Evolutionary conservation across 805 yeast genomes (phyloP), one percentile per base, ranked within the genome.

Genomic region (Yamadazyma tumulicola): DNA sequence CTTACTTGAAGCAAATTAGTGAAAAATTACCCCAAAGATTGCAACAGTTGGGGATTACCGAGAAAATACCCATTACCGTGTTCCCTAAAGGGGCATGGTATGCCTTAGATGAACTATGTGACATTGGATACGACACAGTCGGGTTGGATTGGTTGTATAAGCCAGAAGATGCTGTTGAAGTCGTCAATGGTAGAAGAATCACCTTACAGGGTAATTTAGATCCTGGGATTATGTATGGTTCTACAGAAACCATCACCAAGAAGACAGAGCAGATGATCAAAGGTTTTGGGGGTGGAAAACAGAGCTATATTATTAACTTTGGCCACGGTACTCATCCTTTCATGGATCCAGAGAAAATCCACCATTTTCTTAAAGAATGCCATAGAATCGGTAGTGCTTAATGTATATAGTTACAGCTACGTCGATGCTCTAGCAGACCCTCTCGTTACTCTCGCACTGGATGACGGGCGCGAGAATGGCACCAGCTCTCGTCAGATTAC

Each of bases 291-390:
- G 95, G 95, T 29, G 96, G 96, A 15, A 87, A 87, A 60, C 78
- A 85, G 53, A 75, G 82, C 52, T 93, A 93, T 64, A 91, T 93
- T 47, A 81, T 91, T 49, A 93, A 93, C 67, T 85, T 93, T 54
- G 98, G 98, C 30, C 98, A 93, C 51, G 98, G 98, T 12, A 93
- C 98, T 15, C 97, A 88, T 57, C 98, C 98, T 15, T 87, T 85
- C 64, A 88, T 93, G 95, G 83, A 86, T 45, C 96, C 97, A 8
- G 95, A 85, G 45, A 83, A 83, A 58, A 76, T 93, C 42, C 79
- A 77, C 41, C 85, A 78, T 62, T 93, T 93, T 65, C 68, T 93
- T 54, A 67, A 86, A 59, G 96, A 87, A 59, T 83, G 93, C 49
- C 95, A 87, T 57, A 75, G 89, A 51, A 58, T 84, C 35, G 95